Evolutionary conservation across 108 stramenopile species (phyloP), one percentile per base, ranked within the genome.

Genomic region (Skeletonema tropicum): DNA sequence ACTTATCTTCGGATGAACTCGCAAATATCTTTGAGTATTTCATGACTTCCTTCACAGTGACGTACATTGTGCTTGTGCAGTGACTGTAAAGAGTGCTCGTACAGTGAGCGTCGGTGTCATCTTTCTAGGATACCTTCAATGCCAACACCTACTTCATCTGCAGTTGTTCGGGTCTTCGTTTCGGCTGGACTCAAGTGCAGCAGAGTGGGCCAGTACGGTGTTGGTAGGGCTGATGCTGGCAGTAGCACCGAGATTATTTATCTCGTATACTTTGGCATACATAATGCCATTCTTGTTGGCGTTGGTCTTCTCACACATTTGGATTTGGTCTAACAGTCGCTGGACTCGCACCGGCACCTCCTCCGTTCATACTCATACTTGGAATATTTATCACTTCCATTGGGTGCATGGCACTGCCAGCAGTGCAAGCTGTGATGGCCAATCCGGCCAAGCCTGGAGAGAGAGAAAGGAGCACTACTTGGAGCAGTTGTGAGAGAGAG

Each of bases 111-210:
- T n/a, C n/a, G n/a, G n/a, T n/a, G n/a, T n/a, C n/a, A n/a, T n/a
- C n/a, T n/a, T n/a, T n/a, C n/a, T n/a, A n/a, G n/a, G n/a, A n/a
- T n/a, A n/a, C n/a, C n/a, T n/a, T n/a, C n/a, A n/a, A n/a, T n/a
- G n/a, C n/a, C n/a, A n/a, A n/a, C n/a, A n/a, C n/a, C n/a, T n/a
- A n/a, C n/a, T n/a, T n/a, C n/a, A n/a, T n/a, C n/a, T n/a, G n/a
- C 52, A 68, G 58, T 42, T 75, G 58, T 57, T 12, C 57, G 41
- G 59, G 67, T 59, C n/a, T 52, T 30, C 26, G 52, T 10, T 75
- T 75, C 36, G 67, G 68, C 25, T 75, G 74, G 74, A 66, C 65
- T n/a, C 66, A 67, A 48, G 65, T 46, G n/a, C n/a, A n/a, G 67
- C 74, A 75, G 48, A 12, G 14, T 7, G 74, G 74, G 6, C 68